Percentiles rank a stretch among this genome's conserved stretches.
phyloP scores from a whole-genome alignment of 1,284 basidiomycete genomes.

The Marasmius sp. region DNA sequence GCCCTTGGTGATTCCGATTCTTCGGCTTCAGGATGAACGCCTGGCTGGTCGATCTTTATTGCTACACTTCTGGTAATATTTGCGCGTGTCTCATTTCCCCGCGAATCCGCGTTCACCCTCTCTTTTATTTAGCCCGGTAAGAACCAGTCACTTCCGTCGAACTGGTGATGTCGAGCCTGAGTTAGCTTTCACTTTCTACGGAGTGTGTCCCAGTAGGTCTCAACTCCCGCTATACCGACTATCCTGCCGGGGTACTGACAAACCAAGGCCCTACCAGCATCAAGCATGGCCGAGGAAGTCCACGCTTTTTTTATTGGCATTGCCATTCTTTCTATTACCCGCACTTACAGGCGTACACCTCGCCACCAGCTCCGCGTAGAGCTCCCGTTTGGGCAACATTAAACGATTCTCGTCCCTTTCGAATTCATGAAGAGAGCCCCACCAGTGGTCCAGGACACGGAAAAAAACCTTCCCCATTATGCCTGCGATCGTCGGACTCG shows the following conservation, averaged over 20 bases:
- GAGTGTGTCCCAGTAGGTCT: slow-evolving; percentile 50
- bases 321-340: no score
- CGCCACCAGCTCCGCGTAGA: no score
- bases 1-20: slow-evolving; percentile 49
- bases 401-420: no score
- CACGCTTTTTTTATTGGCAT: slow-evolving; percentile 52
- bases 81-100: neutral
- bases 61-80: slow-evolving; percentile 48
- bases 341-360: no score
- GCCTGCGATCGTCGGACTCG: no score
- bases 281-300: slow-evolving; percentile 70
- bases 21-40: slow-evolving; percentile 52
- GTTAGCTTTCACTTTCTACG: slow-evolving; percentile 51
- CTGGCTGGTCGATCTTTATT: slow-evolving; percentile 60
- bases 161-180: neutral
- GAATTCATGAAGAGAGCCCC: no score
- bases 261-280: slow-evolving; percentile 35
- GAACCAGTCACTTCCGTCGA: neutral
- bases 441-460: no score
- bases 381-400: no score
- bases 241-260: neutral
- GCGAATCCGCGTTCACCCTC: neutral
- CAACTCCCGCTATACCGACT: neutral
- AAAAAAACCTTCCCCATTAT: no score
- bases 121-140: slow-evolving; percentile 37